Evolutionary conservation across 306 rosid species (phyloP).

Genomic region (Casuarina cunninghamiana): DNA sequence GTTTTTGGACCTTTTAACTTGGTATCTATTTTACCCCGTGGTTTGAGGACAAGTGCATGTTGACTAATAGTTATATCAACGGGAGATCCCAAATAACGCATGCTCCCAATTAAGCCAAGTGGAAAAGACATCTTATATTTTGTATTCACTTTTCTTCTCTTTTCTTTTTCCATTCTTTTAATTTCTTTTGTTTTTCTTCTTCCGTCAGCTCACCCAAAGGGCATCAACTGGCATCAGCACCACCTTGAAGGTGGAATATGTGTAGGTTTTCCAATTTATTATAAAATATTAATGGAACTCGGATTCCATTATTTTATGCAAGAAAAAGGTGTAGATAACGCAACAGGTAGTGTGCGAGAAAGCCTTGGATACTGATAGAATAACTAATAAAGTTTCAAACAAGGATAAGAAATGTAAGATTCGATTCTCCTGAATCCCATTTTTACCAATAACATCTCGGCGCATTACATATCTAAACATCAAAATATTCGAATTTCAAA

Average conservation of each 20-base stretch:
- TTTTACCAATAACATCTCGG: constrained; percentile 31
- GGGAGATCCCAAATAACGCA: too few relatives aligned
- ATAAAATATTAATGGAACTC: background rate
- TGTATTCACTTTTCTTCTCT: too few relatives aligned
- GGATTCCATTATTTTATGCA: background rate
- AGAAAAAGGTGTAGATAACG: background rate
- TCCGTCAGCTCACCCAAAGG: background rate
- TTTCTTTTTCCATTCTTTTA: too few relatives aligned
- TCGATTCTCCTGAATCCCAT: constrained; percentile 51
- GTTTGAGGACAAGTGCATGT: too few relatives aligned
- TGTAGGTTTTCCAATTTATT: background rate
- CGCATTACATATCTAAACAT: constrained; percentile 30
- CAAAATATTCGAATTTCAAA: constrained; percentile 32
- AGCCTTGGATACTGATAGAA: constrained; percentile 1
- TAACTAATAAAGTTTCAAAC: constrained; percentile 21
- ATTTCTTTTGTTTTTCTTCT: background rate
- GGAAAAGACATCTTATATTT: too few relatives aligned
- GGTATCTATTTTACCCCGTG: too few relatives aligned
- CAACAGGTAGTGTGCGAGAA: background rate
- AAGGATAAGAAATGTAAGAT: constrained; percentile 29
- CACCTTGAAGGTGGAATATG: background rate
- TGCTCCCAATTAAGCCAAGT: too few relatives aligned
- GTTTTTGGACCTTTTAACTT: too few relatives aligned
- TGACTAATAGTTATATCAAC: too few relatives aligned
- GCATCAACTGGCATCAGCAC: too few relatives aligned